Evolutionary conservation across 2,329 filamentous ascomycete genomes (phyloP).

Genomic region (Fusarium nanum): DNA sequence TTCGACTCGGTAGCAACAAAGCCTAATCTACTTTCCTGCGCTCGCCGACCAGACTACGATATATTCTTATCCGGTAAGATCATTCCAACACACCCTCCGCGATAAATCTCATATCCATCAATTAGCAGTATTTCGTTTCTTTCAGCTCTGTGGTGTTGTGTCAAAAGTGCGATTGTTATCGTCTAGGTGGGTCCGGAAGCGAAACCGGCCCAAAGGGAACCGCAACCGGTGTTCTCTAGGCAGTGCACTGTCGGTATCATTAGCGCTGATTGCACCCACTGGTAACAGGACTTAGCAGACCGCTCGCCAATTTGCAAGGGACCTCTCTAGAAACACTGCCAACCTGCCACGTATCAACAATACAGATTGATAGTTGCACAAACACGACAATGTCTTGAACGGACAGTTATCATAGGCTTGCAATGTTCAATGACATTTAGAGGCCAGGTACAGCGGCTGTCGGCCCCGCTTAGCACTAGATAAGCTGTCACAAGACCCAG

Average conservation of each 20-base stretch:
- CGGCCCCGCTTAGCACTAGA: constrained; percentile 16
- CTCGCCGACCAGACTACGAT: too few species aligned
- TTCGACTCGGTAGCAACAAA: not conserved
- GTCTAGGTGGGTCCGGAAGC: not conserved
- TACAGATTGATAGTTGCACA: not conserved
- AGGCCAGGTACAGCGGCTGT: not conserved
- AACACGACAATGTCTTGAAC: not conserved
- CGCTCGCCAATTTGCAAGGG: not conserved
- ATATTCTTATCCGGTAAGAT: too few species aligned
- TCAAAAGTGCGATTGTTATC: not conserved
- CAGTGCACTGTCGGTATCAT: not conserved
- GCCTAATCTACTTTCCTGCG: not conserved
- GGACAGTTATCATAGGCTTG: not conserved
- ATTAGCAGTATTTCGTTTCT: not conserved
- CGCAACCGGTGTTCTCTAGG: not conserved
- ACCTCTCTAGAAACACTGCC: not conserved
- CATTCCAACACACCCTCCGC: too few species aligned
- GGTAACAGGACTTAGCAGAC: not conserved
- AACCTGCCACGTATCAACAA: not conserved
- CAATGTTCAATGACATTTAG: not conserved
- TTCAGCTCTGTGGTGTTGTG: not conserved
- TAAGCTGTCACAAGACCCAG: constrained; percentile 28
- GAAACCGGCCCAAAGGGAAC: constrained; percentile 3
- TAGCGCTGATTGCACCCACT: not conserved
- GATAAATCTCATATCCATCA: not conserved